Base-by-base conservation (phyloP, 2,329 filamentous ascomycete species). In the Penicillium fuscoglaucum region DNA sequence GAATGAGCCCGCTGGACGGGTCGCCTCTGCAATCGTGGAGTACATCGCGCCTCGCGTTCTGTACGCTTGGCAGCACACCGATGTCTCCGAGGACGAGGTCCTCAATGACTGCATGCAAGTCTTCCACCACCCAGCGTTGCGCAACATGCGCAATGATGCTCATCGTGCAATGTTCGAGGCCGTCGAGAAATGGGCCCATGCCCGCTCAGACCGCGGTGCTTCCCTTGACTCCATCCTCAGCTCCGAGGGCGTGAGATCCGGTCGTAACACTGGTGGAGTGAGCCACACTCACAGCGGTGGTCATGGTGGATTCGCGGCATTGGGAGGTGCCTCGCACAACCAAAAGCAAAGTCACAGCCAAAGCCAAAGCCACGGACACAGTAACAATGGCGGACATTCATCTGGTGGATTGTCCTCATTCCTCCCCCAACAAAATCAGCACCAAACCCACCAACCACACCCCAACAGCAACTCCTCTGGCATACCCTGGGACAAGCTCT, bases 21-120 rank as follows among this genome's bases (percentile, higher is more conserved):
- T 93, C 15, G 89, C 90, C 8, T 80, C 87, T 6, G 87, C 86
- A 0, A 89, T 96, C 58, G 78, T 98, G 26, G 87, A 96, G 79
- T 98, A 96, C 68, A 86, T 90, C 33, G 90, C 92, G 1, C 93
- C 93, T 2, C 90, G 93, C 35, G 79, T 98, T 48, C 82, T 99
- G 21, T 96, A 93, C 71, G 93, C 93, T 4, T 98, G 93, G 91
- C 90, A 98, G 64, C 90, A 98, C 72, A 85, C 89, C 3, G 86
- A 88, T 44, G 87, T 96, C 0, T 86, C 91, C 0, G 88, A 95
- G 4, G 85, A 96, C 39, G 90, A 96, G 74, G 89, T 98, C 0
- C 81, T 93, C 61, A 82, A 90, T 62, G 93, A 98, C 66, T 86
- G 96, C 41, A 79, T 92, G 47, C 85, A 85, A 26, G 87, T 91